Evolutionary conservation across 176 grass and related monocot genomes (phyloP), one percentile per base, ranked within the genome.

Genomic region (Lolium multiflorum): DNA sequence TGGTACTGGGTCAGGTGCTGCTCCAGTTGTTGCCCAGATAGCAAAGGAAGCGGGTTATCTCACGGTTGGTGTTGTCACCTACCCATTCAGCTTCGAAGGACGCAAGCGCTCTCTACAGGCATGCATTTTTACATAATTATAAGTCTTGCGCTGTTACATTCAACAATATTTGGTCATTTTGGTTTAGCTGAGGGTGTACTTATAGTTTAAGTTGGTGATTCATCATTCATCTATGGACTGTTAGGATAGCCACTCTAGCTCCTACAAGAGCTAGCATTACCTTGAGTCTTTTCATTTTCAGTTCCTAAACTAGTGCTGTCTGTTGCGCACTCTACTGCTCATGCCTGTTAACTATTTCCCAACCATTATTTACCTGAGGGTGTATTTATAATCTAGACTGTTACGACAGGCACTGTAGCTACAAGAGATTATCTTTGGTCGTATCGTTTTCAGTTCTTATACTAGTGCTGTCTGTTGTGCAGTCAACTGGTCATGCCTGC

Each of bases 21-120:
- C 94, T 92, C 97, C 97, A 71, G 94, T 99, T 92, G 97, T 99
- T 87, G 97, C 92, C 38, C 94, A 96, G 84, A 94, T 99, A 88
- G 91, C 97, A 85, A 99, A 91, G 79, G 94, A 99, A 84, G 97
- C 94, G 5, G 97, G 97, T 82, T 96, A 99, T 92, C 92, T 99
- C 49, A 99, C 94, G 55, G 94, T 99, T 66, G 97, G 97, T 80
- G 97, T 96, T 37, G 94, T 99, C 59, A 99, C 97, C 2, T 98
- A 94, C 82, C 97, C 97, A 73, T 98, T 98, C 78, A 96, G 89
- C 56, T 98, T 98, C 5, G 97, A 98, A 89, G 94, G 97, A 61
- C 94, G 94, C 43, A 99, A 96, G 69, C 97, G 97, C 39, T 99
- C 97, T 88, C 54, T 99, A 75, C 97, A 99, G 97, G 97, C 79